Percentiles rank a stretch among this genome's conserved stretches.
Evolutionary conservation across 768 basidiomycete species (phyloP).

Genomic region (Pleurotus salmoneostramineus): DNA sequence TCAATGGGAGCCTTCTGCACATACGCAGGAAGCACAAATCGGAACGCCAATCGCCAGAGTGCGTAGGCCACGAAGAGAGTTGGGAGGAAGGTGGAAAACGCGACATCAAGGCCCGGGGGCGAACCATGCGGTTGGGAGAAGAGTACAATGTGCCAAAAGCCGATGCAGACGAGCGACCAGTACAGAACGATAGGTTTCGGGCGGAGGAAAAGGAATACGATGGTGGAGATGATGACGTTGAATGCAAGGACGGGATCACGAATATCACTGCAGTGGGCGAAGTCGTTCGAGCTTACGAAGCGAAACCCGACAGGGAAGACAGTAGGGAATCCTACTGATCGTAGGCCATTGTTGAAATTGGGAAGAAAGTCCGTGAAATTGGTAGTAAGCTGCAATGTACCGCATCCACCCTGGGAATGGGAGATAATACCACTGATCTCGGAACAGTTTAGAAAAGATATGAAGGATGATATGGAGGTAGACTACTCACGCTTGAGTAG

Average conservation of each 20-base stretch:
- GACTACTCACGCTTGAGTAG: slow-evolving; percentile 66
- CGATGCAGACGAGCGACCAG: slow-evolving; percentile 79
- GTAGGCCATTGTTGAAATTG: slow-evolving; percentile 53
- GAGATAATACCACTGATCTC: slow-evolving; percentile 56
- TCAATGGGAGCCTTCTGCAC: slow-evolving; percentile 60
- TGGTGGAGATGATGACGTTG: slow-evolving; percentile 63
- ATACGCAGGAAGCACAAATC: slow-evolving; percentile 73
- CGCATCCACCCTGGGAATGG: slow-evolving; percentile 73
- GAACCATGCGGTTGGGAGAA: slow-evolving; percentile 69
- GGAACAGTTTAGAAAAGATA: slow-evolving; percentile 9
- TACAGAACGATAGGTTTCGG: slow-evolving; percentile 65
- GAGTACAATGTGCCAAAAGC: slow-evolving; percentile 81
- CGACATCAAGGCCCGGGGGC: slow-evolving; percentile 68
- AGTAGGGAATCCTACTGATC: slow-evolving; percentile 71
- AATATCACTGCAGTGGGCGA: slow-evolving; percentile 68
- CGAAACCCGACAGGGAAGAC: slow-evolving; percentile 70
- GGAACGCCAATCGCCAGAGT: slow-evolving; percentile 74
- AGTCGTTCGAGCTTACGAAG: slow-evolving; percentile 42
- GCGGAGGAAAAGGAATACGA: slow-evolving; percentile 70
- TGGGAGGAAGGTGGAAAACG: slow-evolving; percentile 76
- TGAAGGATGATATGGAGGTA: slow-evolving; percentile 3
- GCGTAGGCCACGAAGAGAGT: slow-evolving; percentile 73
- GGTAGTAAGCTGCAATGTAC: slow-evolving; percentile 60
- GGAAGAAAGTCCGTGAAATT: slow-evolving; percentile 71
- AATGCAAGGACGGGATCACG: slow-evolving; percentile 67